Conservation (phyloP, 441 rosid genomes). For the Populus hybrid region DNA sequence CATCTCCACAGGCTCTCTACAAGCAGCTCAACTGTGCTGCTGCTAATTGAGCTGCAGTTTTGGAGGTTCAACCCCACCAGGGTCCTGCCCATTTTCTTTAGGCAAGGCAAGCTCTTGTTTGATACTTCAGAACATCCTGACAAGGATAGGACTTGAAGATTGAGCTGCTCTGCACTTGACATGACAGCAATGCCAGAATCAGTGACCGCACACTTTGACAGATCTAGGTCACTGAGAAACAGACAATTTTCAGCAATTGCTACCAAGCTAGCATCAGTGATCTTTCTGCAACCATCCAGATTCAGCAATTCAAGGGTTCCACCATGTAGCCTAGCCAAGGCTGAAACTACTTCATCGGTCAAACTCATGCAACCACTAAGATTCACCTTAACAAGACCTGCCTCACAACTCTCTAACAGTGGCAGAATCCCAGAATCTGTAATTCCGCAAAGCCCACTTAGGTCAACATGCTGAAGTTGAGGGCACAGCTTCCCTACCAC, state of each 20-base stretch:
- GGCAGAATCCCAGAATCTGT: conserved; percentile 77
- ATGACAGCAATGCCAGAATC: conserved; percentile 65
- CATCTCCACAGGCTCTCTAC: conserved; percentile 85
- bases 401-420: conserved; percentile 59
- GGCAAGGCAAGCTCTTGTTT: conserved; percentile 51
- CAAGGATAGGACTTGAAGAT: conserved; percentile 75
- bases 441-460: conserved; percentile 59
- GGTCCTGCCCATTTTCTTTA: conserved; percentile 66
- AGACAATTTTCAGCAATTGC: conserved; percentile 66
- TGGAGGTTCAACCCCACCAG: conserved; percentile 87
- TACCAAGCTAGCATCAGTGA: conserved; percentile 66
- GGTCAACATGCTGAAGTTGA: conserved; percentile 70
- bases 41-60: conserved; percentile 76
- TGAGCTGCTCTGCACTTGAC: conserved; percentile 64
- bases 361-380: conserved; percentile 67
- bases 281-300: conserved; percentile 90
- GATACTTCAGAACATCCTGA: conserved; percentile 75
- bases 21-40: conserved; percentile 49
- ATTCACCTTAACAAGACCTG: conserved; percentile 72
- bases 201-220: conserved; percentile 64
- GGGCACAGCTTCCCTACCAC: conserved; percentile 72
- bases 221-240: conserved; percentile 77
- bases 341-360: conserved; percentile 59
- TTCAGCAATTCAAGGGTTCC: conserved; percentile 67
- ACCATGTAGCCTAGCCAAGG: conserved; percentile 63